Conservation (phyloP, 805 yeast genomes). For the Candida corydali region DNA sequence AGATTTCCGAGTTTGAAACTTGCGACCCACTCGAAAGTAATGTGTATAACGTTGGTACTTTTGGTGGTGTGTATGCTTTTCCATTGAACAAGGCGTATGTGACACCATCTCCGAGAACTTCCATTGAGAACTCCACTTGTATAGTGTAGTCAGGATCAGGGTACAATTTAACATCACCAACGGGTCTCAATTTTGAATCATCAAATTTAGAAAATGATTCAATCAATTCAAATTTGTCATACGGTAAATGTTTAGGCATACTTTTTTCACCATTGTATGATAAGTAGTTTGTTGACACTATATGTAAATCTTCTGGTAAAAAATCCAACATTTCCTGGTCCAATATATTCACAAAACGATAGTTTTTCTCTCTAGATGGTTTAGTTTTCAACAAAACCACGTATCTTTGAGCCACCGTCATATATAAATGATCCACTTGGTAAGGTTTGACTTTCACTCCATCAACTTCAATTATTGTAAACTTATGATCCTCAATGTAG, state of each 20-base stretch:
- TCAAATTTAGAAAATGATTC: constrained; percentile 47
- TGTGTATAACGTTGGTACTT: constrained; percentile 80
- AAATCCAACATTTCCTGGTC: constrained; percentile 83
- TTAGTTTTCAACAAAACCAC: constrained; percentile 75
- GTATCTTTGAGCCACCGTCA: constrained; percentile 91
- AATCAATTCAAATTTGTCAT: constrained; percentile 24
- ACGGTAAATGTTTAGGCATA: constrained; percentile 27
- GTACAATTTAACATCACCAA: constrained; percentile 32
- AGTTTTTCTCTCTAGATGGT: constrained; percentile 52
- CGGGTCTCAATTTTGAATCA: constrained; percentile 33
- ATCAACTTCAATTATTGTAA: constrained; percentile 87
- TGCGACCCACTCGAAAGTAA: constrained; percentile 68
- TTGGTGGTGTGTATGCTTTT: constrained; percentile 71
- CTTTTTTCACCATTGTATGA: constrained; percentile 46
- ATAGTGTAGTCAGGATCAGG: constrained; percentile 69
- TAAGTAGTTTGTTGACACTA: constrained; percentile 75
- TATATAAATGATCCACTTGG: constrained; percentile 65
- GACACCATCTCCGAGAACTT: constrained; percentile 78
- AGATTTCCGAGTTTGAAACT: constrained; percentile 49
- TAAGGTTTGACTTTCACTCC: constrained; percentile 81
- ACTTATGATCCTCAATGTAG: constrained; percentile 81
- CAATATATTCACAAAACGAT: constrained; percentile 75
- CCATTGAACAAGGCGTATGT: constrained; percentile 97
- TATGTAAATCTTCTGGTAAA: constrained; percentile 56
- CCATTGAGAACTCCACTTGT: constrained; percentile 75